Percentiles rank a stretch among this genome's conserved stretches.
Evolutionary conservation across 768 basidiomycete genomes (phyloP).

Genomic region (Boletus speciosus): DNA sequence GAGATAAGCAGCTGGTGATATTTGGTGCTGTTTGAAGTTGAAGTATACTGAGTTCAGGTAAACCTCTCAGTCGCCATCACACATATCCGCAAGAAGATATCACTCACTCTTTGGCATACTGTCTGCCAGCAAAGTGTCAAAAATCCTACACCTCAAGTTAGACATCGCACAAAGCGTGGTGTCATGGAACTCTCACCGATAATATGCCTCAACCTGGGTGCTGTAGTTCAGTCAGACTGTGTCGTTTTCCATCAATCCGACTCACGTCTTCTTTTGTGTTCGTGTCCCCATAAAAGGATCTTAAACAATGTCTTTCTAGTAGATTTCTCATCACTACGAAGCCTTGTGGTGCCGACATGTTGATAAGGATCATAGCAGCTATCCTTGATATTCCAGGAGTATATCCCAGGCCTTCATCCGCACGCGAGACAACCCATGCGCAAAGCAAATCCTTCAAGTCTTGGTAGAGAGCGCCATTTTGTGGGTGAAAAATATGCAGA

Average conservation of each 20-base stretch:
- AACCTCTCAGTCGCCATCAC: not conserved
- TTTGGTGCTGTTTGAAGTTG: slow-evolving; percentile 92
- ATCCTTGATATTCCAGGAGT: slow-evolving; percentile 64
- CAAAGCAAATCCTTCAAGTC: slow-evolving; percentile 82
- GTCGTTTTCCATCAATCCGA: slow-evolving; percentile 19
- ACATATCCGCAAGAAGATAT: not conserved
- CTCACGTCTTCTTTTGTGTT: slow-evolving; percentile 75
- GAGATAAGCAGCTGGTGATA: slow-evolving; percentile 82
- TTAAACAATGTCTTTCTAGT: slow-evolving; percentile 78
- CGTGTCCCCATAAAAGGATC: slow-evolving; percentile 78
- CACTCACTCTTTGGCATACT: slow-evolving; percentile 86
- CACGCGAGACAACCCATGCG: slow-evolving; percentile 85
- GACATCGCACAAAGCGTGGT: not conserved
- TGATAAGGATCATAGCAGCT: slow-evolving; percentile 84
- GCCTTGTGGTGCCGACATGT: slow-evolving; percentile 69
- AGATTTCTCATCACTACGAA: slow-evolving; percentile 85
- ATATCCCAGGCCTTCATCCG: slow-evolving; percentile 80
- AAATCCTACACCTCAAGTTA: slow-evolving; percentile 55
- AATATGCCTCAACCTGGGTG: slow-evolving; percentile 82
- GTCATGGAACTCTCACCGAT: slow-evolving; percentile 50
- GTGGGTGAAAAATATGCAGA: slow-evolving; percentile 75
- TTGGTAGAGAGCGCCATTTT: slow-evolving; percentile 73
- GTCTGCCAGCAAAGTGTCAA: slow-evolving; percentile 88
- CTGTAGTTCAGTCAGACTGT: slow-evolving; percentile 27
- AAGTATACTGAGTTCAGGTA: slow-evolving; percentile 63